These are phyloP conservation scores for Plasmodium sp. DNA, from an alignment of 169 alveolate genomes.

Conservation along the genomic window DNA sequence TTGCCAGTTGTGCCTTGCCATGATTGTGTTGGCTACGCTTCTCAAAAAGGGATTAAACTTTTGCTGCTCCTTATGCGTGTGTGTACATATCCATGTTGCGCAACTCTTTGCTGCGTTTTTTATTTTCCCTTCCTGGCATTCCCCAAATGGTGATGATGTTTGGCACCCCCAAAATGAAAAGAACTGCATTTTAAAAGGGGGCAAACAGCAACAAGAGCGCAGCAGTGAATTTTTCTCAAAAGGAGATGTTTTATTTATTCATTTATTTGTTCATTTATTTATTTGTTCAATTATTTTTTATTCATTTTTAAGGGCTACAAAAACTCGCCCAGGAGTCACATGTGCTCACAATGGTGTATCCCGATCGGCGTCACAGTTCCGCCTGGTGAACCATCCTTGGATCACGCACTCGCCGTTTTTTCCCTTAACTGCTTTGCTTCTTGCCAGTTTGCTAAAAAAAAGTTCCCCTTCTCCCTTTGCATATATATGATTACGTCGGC, in stretches of 20 bases:
- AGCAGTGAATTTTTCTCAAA: not conserved
- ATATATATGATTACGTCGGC: not conserved
- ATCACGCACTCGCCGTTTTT: not conserved
- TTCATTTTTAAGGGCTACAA: not conserved
- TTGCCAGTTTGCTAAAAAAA: not conserved
- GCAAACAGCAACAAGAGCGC: not conserved
- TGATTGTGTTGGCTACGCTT: not conserved
- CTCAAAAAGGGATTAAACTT: not conserved
- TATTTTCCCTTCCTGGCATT: not conserved
- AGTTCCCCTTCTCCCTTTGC: not conserved
- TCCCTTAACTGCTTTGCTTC: not conserved
- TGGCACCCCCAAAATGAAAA: not conserved
- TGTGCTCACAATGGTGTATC: not conserved
- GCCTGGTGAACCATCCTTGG: not conserved
- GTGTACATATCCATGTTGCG: slow-evolving; percentile 7
- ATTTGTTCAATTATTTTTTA: not conserved
- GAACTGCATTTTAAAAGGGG: not conserved
- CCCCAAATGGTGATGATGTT: not conserved
- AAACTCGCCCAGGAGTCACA: not conserved
- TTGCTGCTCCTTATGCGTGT: not conserved
- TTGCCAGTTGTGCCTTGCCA: not conserved
- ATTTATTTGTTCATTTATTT: not conserved
- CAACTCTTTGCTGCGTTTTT: not conserved
- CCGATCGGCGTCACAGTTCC: not conserved
- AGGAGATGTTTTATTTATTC: not conserved